Evolutionary conservation across 208 protist genomes (phyloP), one percentile per base, ranked within the genome.

Genomic region (Leptomonas seymouri): DNA sequence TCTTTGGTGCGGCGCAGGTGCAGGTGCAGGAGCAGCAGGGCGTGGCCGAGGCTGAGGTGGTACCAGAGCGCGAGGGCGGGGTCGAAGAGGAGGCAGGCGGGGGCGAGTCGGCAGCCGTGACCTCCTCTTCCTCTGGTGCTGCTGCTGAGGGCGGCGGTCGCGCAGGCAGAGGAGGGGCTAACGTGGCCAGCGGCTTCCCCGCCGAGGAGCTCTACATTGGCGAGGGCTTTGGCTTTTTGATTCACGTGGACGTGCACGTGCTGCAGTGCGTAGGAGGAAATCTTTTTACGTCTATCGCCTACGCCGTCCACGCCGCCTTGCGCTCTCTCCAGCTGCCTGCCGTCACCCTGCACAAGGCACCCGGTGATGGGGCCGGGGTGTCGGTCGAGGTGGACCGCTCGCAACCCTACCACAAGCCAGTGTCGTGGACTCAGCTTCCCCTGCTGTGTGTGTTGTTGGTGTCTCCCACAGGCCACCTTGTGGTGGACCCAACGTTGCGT

Each of bases 181-280:
- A 23, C 16, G 5, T 71, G 21, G 16, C 48, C 23, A 75, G 60
- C 53, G 82, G 84, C 27, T 92, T 91, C 49, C 88, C 87, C 0
- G 79, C 78, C 1, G 56, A 68, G 31, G 78, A 89, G 21, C 71
- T 96, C 9, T 90, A 86, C 68, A 82, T 96, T 71, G 88, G 91
- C 61, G 75, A 82, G 18, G 88, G 84, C 36, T 93, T 86, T 59
- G 84, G 85, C 44, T 96, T 94, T 41, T 65, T 72, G 16, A 67
- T 93, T n/a, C 84, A 94, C 66, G 91, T 93, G 27, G 89, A 96
- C 50, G 85, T 93, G 49, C 86, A 93, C 51, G 71, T 96, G 16
- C 77, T 91, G 61, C 80, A 94, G 56, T 67, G 74, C 23, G 58
- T 21, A 34, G 89, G 87, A 11, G 91, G 91, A n/a, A 92, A 87